Conservation (phyloP, 441 rosid species). For the Jatropha podagrica region DNA sequence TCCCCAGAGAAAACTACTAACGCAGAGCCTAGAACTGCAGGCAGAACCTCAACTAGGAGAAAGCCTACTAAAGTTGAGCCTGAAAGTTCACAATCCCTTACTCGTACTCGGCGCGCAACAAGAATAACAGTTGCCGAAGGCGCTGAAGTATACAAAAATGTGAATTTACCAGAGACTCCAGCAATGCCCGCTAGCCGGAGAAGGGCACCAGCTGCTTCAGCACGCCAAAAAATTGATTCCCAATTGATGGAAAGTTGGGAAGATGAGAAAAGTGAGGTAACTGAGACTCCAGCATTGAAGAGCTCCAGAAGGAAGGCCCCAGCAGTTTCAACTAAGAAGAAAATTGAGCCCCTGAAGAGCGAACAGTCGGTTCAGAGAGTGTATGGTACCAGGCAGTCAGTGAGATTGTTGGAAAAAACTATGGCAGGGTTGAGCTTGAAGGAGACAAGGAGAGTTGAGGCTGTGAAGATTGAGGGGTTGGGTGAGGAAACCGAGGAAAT, state of each 20-base stretch:
- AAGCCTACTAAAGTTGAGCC: constrained; percentile 46
- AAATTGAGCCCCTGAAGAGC: constrained; percentile 26
- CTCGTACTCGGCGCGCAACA: constrained; percentile 46
- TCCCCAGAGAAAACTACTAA: constrained; percentile 41
- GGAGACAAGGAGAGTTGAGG: constrained; percentile 31
- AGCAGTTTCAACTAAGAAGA: constrained; percentile 31
- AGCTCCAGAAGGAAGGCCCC: constrained; percentile 36
- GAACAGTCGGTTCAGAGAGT: constrained; percentile 41
- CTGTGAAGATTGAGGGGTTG: constrained; percentile 29
- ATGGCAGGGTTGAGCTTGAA: constrained; percentile 60
- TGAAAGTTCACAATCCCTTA: constrained; percentile 39
- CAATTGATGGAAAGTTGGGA: constrained; percentile 24
- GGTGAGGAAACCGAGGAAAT: constrained; percentile 21
- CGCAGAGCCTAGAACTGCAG: constrained; percentile 38
- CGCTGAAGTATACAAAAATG: constrained; percentile 46
- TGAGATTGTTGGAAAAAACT: constrained; percentile 59
- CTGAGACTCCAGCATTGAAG: constrained; percentile 40
- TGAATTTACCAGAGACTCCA: constrained; percentile 38
- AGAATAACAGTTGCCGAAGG: constrained; percentile 40
- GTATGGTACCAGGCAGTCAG: constrained; percentile 68
- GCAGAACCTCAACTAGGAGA: constrained; percentile 54
- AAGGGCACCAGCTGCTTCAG: constrained; percentile 37
- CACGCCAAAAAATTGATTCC: constrained; percentile 23
- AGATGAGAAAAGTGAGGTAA: constrained; percentile 29
- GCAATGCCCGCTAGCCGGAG: constrained; percentile 33